Conservation (phyloP, 805 yeast species). For the Wickerhamiella azyma region DNA sequence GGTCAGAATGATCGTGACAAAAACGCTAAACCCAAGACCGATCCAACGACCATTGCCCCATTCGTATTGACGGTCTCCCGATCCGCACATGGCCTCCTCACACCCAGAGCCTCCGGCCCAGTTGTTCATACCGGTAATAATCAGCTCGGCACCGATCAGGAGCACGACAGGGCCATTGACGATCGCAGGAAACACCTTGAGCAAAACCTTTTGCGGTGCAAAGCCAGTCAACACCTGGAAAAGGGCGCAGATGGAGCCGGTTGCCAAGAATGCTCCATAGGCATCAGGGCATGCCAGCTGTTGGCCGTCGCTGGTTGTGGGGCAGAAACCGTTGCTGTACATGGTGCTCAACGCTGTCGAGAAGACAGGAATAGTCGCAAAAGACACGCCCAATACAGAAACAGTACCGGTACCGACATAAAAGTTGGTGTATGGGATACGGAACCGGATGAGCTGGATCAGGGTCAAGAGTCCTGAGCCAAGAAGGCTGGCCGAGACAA, state of each 20-base stretch:
- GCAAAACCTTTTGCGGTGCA: conserved; percentile 57
- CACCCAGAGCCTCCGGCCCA: conserved; percentile 75
- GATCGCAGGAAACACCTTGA: conserved; percentile 68
- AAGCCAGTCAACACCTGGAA: conserved; percentile 62
- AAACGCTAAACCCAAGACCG: conserved; percentile 79
- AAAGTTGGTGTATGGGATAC: conserved; percentile 56
- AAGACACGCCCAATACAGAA: conserved; percentile 83
- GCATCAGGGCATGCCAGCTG: conserved; percentile 74
- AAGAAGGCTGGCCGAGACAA: conserved; percentile 60
- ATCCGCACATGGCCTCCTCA: not conserved
- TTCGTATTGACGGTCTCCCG: conserved; percentile 22
- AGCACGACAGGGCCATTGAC: conserved; percentile 91
- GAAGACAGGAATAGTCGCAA: conserved; percentile 76
- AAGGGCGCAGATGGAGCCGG: conserved; percentile 62
- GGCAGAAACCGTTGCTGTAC: conserved; percentile 62
- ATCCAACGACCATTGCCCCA: conserved; percentile 88
- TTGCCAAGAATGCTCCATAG: conserved; percentile 73
- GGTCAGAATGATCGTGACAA: conserved; percentile 53
- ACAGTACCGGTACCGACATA: conserved; percentile 77
- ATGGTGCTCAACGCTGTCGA: conserved; percentile 62
- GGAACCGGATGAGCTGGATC: conserved; percentile 70
- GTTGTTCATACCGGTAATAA: conserved; percentile 61
- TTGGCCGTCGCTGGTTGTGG: conserved; percentile 47
- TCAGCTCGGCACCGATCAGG: conserved; percentile 59
- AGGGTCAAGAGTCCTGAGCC: conserved; percentile 55